Percentiles rank a stretch among this genome's conserved stretches.
Evolutionary conservation across 2,329 filamentous ascomycete genomes (phyloP).

Genomic region (Pestalotiopsis fici): DNA sequence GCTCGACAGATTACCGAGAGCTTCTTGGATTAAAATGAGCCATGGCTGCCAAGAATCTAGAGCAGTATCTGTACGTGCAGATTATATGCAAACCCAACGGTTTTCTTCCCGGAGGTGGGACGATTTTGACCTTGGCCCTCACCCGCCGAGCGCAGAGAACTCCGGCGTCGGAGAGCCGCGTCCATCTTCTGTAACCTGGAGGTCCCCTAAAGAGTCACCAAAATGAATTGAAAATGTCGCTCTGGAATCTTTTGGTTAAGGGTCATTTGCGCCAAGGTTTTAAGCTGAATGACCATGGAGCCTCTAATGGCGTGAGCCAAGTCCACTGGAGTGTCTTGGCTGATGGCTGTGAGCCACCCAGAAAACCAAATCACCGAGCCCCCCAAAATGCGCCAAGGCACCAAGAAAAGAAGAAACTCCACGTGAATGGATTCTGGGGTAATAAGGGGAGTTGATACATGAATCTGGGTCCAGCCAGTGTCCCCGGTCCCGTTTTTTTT

Average conservation of each 20-base stretch:
- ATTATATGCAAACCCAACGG: too few relatives aligned
- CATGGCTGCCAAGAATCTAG: too few relatives aligned
- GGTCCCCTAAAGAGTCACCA: too few relatives aligned
- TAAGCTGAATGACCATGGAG: not conserved
- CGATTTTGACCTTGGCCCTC: too few relatives aligned
- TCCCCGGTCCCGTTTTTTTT: not conserved
- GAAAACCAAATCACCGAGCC: not conserved
- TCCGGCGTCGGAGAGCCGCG: too few relatives aligned
- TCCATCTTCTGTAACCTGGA: not conserved
- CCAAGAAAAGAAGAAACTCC: not conserved
- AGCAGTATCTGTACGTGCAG: too few relatives aligned
- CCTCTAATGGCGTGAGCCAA: not conserved
- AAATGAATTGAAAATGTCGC: too few relatives aligned
- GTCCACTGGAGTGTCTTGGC: not conserved
- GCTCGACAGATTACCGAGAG: too few relatives aligned
- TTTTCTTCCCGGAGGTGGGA: too few relatives aligned
- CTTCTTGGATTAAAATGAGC: too few relatives aligned
- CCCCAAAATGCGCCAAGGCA: not conserved
- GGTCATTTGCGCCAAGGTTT: not conserved
- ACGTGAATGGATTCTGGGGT: not conserved
- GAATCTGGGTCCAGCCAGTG: not conserved
- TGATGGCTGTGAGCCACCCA: not conserved
- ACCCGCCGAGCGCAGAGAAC: too few relatives aligned
- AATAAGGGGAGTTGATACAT: not conserved
- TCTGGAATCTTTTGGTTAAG: not conserved